phyloP scores from a whole-genome alignment of 1,284 basidiomycete genomes.

The Xerocomus minutiporus region DNA sequence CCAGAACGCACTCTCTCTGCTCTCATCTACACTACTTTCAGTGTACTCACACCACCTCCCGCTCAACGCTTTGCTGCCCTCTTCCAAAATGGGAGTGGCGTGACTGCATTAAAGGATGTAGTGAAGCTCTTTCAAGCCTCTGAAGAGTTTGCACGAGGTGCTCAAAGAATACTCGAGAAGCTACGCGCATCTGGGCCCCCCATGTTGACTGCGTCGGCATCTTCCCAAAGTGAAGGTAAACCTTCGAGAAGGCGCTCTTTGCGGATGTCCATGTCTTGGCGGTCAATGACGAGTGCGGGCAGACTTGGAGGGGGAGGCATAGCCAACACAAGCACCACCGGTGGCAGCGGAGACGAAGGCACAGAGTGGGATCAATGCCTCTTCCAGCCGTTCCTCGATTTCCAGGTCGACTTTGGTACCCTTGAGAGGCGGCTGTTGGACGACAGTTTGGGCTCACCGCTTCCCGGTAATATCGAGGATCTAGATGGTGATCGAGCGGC shows the following conservation, averaged over 20 bases:
- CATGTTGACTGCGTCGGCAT: slow-evolving; percentile 17
- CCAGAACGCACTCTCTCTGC: slow-evolving; percentile 69
- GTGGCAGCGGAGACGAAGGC: slow-evolving; percentile 32
- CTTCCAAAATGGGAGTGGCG: slow-evolving; percentile 55
- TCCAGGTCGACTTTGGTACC: slow-evolving; percentile 75
- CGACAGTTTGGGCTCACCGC: slow-evolving; percentile 39
- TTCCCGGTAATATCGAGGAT: slow-evolving; percentile 36
- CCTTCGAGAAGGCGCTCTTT: slow-evolving; percentile 52
- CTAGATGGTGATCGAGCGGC: slow-evolving; percentile 55
- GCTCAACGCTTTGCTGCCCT: slow-evolving; percentile 70
- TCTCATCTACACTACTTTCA: slow-evolving; percentile 77
- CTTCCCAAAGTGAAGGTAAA: slow-evolving; percentile 21
- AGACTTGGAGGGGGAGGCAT: slow-evolving; percentile 11
- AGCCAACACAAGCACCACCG: slow-evolving; percentile 5
- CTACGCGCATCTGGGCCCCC: slow-evolving; percentile 46
- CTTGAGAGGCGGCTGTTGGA: slow-evolving; percentile 71
- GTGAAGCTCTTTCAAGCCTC: slow-evolving; percentile 69
- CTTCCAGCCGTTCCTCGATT: slow-evolving; percentile 89
- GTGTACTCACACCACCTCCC: slow-evolving; percentile 74
- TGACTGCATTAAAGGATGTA: slow-evolving; percentile 61
- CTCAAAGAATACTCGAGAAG: slow-evolving; percentile 76
- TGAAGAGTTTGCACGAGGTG: slow-evolving; percentile 71
- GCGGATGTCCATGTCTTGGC: slow-evolving; percentile 71
- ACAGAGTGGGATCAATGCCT: slow-evolving; percentile 84
- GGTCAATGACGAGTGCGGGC: slow-evolving; percentile 35